Evolutionary conservation across 352 stramenopile genomes (phyloP).

Genomic region (Aphanomyces euteiches): DNA sequence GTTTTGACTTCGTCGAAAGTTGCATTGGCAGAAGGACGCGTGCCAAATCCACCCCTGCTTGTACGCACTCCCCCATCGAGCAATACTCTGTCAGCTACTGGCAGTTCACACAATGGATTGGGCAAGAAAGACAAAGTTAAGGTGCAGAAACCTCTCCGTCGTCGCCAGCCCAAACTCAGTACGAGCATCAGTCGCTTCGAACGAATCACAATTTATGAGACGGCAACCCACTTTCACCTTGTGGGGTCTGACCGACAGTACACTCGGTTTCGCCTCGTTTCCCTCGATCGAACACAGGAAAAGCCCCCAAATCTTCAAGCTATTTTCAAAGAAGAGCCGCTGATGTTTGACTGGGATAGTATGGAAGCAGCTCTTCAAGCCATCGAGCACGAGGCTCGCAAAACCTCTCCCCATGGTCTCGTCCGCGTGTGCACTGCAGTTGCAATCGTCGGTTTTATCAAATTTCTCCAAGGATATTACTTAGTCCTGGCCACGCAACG

Average conservation of each 20-base stretch:
- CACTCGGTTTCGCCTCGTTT: constrained; percentile 68
- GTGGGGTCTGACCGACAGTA: constrained; percentile 85
- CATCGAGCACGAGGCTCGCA: constrained; percentile 48
- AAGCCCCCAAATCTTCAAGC: constrained; percentile 47
- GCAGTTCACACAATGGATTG: background rate
- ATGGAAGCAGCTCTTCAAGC: constrained; percentile 76
- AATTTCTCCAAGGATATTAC: constrained; percentile 98
- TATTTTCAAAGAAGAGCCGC: constrained; percentile 63
- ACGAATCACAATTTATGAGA: constrained; percentile 84
- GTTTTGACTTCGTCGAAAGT: constrained; percentile 72
- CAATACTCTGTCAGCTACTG: too few species aligned
- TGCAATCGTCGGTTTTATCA: constrained; percentile 96
- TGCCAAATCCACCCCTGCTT: constrained; percentile 34
- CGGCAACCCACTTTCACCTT: constrained; percentile 59
- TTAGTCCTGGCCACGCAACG: constrained; percentile 97
- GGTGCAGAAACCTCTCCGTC: constrained; percentile 42
- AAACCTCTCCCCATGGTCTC: constrained; percentile 37
- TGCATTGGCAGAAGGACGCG: constrained; percentile 42
- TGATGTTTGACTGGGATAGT: constrained; percentile 67
- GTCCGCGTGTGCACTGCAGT: constrained; percentile 87
- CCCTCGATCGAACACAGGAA: constrained; percentile 66
- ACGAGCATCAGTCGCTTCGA: constrained; percentile 68
- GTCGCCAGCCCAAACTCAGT: constrained; percentile 61
- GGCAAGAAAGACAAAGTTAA: constrained; percentile 26
- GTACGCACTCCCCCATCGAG: constrained; percentile 31